Evolutionary conservation across 202 grass and related monocot genomes (phyloP).

Genomic region (Setaria italica): DNA sequence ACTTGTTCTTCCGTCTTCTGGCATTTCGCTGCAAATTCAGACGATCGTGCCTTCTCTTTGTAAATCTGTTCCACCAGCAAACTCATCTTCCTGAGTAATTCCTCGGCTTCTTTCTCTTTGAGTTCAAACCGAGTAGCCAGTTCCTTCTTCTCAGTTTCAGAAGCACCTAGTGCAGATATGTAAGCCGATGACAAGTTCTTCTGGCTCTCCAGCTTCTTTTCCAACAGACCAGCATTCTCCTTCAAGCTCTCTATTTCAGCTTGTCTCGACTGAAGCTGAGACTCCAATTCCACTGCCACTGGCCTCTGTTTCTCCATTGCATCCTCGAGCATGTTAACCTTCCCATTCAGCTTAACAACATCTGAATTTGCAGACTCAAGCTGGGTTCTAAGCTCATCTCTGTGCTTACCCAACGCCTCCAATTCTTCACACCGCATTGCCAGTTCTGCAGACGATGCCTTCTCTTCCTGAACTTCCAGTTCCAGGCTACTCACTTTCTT

Average conservation of each 20-base stretch:
- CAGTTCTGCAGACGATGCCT: conserved; percentile 37
- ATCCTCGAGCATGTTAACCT: conserved; percentile 56
- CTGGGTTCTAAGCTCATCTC: conserved; percentile 48
- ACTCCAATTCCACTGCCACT: conserved; percentile 51
- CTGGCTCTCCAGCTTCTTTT: conserved; percentile 65
- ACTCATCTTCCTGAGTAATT: conserved; percentile 43
- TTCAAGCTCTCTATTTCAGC: conserved; percentile 52
- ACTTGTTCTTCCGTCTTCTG: conserved; percentile 55
- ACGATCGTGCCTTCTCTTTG: conserved; percentile 49
- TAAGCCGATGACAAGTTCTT: conserved; percentile 70
- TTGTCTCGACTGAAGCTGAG: conserved; percentile 46
- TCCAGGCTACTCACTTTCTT: conserved; percentile 55
- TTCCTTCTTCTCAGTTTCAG: conserved; percentile 71
- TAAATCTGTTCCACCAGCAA: conserved; percentile 53
- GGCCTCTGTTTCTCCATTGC: conserved; percentile 50
- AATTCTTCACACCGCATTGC: conserved; percentile 41
- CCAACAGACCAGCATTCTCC: conserved; percentile 49
- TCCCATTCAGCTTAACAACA: conserved; percentile 48
- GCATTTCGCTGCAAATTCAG: conserved; percentile 50
- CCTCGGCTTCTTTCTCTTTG: conserved; percentile 54
- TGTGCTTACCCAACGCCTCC: conserved; percentile 48
- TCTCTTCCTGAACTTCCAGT: conserved; percentile 45
- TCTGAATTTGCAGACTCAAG: conserved; percentile 47
- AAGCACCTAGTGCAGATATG: conserved; percentile 64
- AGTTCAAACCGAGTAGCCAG: conserved; percentile 45